Base-by-base conservation (phyloP, 108 stramenopile genomes). In the Mediolabrus comicus region DNA sequence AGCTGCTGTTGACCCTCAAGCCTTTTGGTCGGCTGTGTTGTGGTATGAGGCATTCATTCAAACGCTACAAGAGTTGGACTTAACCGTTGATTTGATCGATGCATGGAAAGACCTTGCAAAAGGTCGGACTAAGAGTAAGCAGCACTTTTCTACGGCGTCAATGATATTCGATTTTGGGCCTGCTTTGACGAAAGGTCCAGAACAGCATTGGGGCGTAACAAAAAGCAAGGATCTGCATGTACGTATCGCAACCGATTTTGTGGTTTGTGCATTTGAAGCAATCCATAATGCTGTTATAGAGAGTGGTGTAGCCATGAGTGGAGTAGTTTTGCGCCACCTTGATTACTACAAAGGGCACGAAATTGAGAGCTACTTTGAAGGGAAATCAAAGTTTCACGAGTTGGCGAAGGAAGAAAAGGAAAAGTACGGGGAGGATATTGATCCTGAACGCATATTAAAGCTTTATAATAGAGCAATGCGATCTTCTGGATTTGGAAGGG, bases 1-100 rank as follows among this genome's bases (percentile, higher is more conserved):
- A 31, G 71, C 71, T 16, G 25, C 32, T 58, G 65, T 56, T 34
- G 71, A 72, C 41, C 71, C 71, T 0, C 54, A 62, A 13, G 64
- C 65, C 8, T 56, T 65, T 65, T 65, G 71, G 71, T 29, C 71
- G 13, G 57, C 58, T 41, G 19, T 67, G 27, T 24, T 61, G 22
- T 59, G 59, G 35, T 41, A 13, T 60, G 66, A 67, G 6, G 25
- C 58, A 11, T 60, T 67, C 29, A 60, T 62, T 61, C 34, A 59
- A 49, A 49, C 46, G 2, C 46, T 49, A 7, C 46, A 58, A 52
- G 49, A 41, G 49, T 52, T 58, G 57, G 10, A 58, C 36, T 9
- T 51, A 8, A 22, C 46, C 22, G 39, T 17, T 2, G 57, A 58
- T 58, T 52, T 58, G 39, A 19, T 58, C 10, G 38, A 58, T 52